Evolutionary conservation across 164 flowering plant species (phyloP).

Genomic region (Santalum album): DNA sequence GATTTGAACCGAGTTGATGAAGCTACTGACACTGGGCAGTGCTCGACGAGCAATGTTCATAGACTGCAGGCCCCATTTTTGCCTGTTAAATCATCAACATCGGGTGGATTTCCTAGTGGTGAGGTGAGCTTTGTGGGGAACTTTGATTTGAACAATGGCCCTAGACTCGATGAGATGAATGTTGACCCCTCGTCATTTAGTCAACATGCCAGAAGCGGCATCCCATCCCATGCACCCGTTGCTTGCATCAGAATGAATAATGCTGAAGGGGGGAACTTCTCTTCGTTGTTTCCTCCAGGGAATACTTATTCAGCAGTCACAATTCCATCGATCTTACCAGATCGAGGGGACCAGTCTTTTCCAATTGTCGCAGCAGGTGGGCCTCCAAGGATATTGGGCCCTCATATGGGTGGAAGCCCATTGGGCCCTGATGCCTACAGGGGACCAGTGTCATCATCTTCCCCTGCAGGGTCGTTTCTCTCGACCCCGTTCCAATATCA

Average conservation of each 20-base stretch:
- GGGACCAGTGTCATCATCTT: constrained; percentile 68
- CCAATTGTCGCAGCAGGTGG: constrained; percentile 44
- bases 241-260: constrained; percentile 42
- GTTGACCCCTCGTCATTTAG: constrained; percentile 28
- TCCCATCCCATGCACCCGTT: no score
- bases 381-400: constrained; percentile 44
- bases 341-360: constrained; percentile 54
- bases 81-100: constrained; percentile 22
- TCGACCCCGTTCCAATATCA: constrained; percentile 50
- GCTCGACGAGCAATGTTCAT: constrained; percentile 19
- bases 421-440: constrained; percentile 59
- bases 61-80: constrained; percentile 28
- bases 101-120: constrained; percentile 31
- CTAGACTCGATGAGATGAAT: constrained; percentile 53
- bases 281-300: constrained; percentile 62
- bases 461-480: constrained; percentile 57
- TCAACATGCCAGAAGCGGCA: no score
- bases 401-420: constrained; percentile 31
- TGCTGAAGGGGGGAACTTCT: constrained; percentile 36
- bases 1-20: constrained; percentile 78
- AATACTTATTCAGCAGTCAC: constrained; percentile 42
- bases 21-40: constrained; percentile 39
- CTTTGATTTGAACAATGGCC: constrained; percentile 90
- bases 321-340: constrained; percentile 56
- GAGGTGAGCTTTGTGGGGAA: constrained; percentile 43